Base-by-base conservation (phyloP, 2,329 filamentous ascomycete genomes). In the Apiospora sp. region DNA sequence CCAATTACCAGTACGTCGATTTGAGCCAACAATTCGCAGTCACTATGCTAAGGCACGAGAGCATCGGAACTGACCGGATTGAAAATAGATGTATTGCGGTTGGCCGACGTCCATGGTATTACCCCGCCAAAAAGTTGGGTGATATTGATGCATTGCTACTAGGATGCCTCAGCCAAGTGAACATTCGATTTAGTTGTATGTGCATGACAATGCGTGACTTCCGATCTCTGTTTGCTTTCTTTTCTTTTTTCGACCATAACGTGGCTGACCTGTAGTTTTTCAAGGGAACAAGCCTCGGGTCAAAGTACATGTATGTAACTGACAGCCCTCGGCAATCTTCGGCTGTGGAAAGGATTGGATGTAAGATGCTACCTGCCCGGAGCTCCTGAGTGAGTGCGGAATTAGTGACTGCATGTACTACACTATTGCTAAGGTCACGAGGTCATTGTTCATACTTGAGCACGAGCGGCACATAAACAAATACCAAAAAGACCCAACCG, bases 51-150 rank as follows among this genome's bases (percentile, higher is more conserved):
- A 51, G n/a, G 49, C n/a, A 13, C 14, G n/a, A 51, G 44, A 48
- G 27, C 4, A 30, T 30, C 4, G 27, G 27, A 30, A 30, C 27
- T 30, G 44, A 46, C 2, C 14, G 16, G 4, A 22, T 48, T 48
- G 44, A 48, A 19, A 46, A 41, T 48, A 48, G 46, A 22, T 49
- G 22, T 49, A 49, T 49, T 24, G 48, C 37, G 14, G 49, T 30
- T 54, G 51, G 51, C 14, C n/a, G 30, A 30, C 27, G 27, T 58
- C 27, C 51, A 30, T 30, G 34, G 49, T 54, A 24, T 14, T 64
- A 37, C 58, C 58, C 58, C 58, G 34, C 58, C 34, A n/a, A 64
- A 64, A n/a, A 41, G 54, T 12, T 61, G 30, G 54, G 54, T 27
- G 54, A n/a, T 22, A 58, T 30, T 27, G 12, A 24, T 61, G n/a